Evolutionary conservation across 768 basidiomycete genomes (phyloP).

Genomic region (Brasilioporus rufonigricans): DNA sequence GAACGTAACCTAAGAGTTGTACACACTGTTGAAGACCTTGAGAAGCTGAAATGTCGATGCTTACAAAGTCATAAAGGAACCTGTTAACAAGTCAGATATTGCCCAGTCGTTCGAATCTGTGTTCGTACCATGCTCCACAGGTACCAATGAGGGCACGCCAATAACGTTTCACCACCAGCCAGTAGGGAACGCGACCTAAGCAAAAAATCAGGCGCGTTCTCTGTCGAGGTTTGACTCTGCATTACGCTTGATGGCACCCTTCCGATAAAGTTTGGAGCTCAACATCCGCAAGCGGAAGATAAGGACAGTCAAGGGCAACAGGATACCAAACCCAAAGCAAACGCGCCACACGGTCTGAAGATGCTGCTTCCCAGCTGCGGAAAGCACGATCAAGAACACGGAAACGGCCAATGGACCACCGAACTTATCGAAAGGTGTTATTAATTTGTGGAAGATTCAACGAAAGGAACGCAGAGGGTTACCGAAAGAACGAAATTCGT

Average conservation of each 20-base stretch:
- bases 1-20: slow-evolving; percentile 51
- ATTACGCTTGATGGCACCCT: slow-evolving; percentile 64
- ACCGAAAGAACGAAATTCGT: slow-evolving; percentile 70
- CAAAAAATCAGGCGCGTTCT: slow-evolving; percentile 1
- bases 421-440: slow-evolving; percentile 38
- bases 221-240: neutral
- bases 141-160: slow-evolving; percentile 72
- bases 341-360: slow-evolving; percentile 66
- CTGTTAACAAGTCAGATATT: slow-evolving; percentile 29
- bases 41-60: neutral
- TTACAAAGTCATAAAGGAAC: slow-evolving; percentile 70
- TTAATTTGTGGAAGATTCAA: neutral
- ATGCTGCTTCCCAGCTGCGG: slow-evolving; percentile 61
- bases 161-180: slow-evolving; percentile 56
- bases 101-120: neutral
- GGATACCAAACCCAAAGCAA: slow-evolving; percentile 61
- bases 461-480: slow-evolving; percentile 14
- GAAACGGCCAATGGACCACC: slow-evolving; percentile 65
- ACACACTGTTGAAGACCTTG: neutral
- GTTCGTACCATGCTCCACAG: slow-evolving; percentile 60
- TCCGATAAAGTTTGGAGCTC: slow-evolving; percentile 59
- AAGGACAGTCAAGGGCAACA: slow-evolving; percentile 65
- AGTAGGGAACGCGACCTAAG: slow-evolving; percentile 57
- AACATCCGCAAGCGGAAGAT: slow-evolving; percentile 73
- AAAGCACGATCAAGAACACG: slow-evolving; percentile 66